Conservation (phyloP, 495 filamentous ascomycete species). For the Penicillium antarcticum region DNA sequence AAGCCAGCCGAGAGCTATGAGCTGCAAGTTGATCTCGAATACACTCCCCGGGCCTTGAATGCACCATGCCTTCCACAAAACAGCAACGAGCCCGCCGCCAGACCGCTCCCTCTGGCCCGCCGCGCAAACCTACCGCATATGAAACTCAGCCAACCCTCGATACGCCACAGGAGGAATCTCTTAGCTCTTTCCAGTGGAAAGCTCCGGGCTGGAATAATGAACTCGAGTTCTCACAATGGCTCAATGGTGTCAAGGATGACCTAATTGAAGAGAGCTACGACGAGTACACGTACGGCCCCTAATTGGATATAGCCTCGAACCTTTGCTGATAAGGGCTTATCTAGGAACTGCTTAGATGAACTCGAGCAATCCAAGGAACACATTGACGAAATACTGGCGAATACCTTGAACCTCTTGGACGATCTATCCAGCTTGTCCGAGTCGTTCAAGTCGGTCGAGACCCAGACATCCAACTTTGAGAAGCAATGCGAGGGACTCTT, state of each 20-base stretch:
- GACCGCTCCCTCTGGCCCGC: slow-evolving; percentile 39
- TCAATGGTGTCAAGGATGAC: slow-evolving; percentile 58
- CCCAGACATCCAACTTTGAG: slow-evolving; percentile 86
- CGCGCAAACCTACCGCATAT: slow-evolving; percentile 27
- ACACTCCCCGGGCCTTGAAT: slow-evolving; percentile 5
- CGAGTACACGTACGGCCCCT: slow-evolving; percentile 68
- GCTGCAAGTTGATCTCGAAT: not conserved
- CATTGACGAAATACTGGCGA: slow-evolving; percentile 72
- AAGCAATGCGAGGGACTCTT: slow-evolving; percentile 85
- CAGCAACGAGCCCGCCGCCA: slow-evolving; percentile 39
- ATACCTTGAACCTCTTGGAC: slow-evolving; percentile 68
- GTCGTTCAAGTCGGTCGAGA: slow-evolving; percentile 81
- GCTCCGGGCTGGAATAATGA: slow-evolving; percentile 38
- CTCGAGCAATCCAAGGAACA: slow-evolving; percentile 75
- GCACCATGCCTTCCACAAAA: slow-evolving; percentile 25
- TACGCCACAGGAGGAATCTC: slow-evolving; percentile 18
- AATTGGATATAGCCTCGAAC: not conserved
- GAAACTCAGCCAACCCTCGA: slow-evolving; percentile 23
- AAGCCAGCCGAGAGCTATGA: slow-evolving; percentile 9
- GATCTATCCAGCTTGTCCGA: slow-evolving; percentile 72
- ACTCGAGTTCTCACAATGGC: slow-evolving; percentile 60
- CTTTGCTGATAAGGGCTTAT: not conserved
- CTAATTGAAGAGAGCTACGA: slow-evolving; percentile 79
- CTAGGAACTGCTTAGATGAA: slow-evolving; percentile 73
- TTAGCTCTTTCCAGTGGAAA: slow-evolving; percentile 1